phyloP scores from a whole-genome alignment of 169 alveolate genomes.

The Plasmodium vinckei region DNA sequence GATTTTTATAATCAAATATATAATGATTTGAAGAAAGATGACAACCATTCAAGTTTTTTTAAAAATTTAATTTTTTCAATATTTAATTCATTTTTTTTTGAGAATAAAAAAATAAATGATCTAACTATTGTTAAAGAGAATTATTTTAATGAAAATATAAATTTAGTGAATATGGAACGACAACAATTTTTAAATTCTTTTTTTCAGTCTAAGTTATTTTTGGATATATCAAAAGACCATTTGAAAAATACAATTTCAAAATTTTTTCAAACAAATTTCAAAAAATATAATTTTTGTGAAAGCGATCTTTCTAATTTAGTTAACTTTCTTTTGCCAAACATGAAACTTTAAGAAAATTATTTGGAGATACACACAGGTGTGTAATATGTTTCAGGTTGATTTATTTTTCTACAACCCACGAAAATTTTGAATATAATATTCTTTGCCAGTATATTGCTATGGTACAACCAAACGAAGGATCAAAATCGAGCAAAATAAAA shows the following conservation, averaged over 20 bases:
- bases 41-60: constrained; percentile 23
- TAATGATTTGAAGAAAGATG: constrained; percentile 22
- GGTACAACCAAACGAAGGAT: no score
- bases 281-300: not conserved
- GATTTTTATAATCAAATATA: constrained; percentile 18
- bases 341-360: not conserved
- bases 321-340: not conserved
- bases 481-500: no score
- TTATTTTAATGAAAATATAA: constrained; percentile 9
- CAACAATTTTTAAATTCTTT: constrained; percentile 12
- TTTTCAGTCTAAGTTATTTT: constrained; percentile 10
- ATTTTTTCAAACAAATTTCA: constrained; percentile 4
- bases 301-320: constrained; percentile 19
- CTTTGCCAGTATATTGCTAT: no score
- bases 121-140: not conserved
- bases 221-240: constrained; percentile 7
- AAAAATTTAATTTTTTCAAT: constrained; percentile 24
- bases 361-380: no score
- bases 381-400: no score
- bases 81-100: constrained; percentile 17
- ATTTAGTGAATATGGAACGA: constrained; percentile 1
- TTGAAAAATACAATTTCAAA: constrained; percentile 19
- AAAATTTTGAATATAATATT: no score
- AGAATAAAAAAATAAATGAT: not conserved
- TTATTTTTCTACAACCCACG: no score